Evolutionary conservation across 2,329 filamentous ascomycete genomes (phyloP).

Genomic region (Colletotrichum sp.): DNA sequence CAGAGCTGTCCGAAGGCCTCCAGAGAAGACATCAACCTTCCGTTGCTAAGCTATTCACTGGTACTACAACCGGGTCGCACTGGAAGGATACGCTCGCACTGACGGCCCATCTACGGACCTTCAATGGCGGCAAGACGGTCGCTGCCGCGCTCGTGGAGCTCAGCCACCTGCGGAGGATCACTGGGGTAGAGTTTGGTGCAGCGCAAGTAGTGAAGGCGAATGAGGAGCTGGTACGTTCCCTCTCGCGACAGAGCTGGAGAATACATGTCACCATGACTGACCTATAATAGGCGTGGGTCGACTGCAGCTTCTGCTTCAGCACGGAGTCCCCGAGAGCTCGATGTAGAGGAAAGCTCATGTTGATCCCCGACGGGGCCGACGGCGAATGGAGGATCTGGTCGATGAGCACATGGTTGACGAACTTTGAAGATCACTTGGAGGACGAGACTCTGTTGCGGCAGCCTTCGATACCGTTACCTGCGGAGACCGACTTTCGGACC

Average conservation of each 20-base stretch:
- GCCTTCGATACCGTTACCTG: constrained; percentile 23
- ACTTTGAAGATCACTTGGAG: constrained; percentile 28
- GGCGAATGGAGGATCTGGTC: constrained; percentile 39
- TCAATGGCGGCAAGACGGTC: neutral
- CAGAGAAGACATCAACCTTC: neutral
- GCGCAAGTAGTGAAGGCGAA: constrained; percentile 3
- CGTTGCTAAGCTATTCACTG: neutral
- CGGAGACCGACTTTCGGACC: constrained; percentile 25
- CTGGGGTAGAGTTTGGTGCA: neutral
- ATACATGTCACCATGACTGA: neutral
- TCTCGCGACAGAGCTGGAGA: neutral
- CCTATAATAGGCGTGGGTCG: neutral
- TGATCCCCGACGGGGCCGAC: constrained; percentile 26
- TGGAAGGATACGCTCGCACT: constrained; percentile 19
- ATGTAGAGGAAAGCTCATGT: constrained; percentile 34
- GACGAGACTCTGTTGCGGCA: constrained; percentile 26
- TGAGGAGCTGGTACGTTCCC: constrained; percentile 1
- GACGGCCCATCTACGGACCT: constrained; percentile 18
- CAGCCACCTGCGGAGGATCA: neutral
- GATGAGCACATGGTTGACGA: constrained; percentile 31
- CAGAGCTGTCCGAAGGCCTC: neutral
- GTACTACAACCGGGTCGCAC: neutral
- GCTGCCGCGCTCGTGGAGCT: neutral
- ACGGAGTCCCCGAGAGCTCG: constrained; percentile 32
- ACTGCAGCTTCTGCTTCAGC: constrained; percentile 30